Evolutionary conservation across 2,329 filamentous ascomycete species (phyloP), one percentile per base, ranked within the genome.

Genomic region (Aspergillus melleus): DNA sequence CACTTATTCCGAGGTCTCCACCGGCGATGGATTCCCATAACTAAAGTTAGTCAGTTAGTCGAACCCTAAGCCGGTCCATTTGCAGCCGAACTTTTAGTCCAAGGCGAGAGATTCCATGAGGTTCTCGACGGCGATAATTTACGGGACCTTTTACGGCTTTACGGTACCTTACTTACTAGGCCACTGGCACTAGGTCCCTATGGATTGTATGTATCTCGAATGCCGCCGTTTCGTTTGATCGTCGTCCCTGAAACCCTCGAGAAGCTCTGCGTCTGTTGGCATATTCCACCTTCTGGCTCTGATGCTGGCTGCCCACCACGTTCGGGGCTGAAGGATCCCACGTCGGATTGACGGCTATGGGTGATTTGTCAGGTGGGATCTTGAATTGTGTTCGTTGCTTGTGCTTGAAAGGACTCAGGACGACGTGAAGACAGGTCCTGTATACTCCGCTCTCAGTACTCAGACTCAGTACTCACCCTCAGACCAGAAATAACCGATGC

Each of bases 171-270:
- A 24, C 49, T n/a, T n/a, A n/a, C n/a, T n/a, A n/a, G n/a, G n/a
- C n/a, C n/a, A n/a, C n/a, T n/a, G n/a, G n/a, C n/a, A n/a, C n/a
- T n/a, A n/a, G n/a, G n/a, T n/a, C n/a, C n/a, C n/a, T n/a, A n/a
- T n/a, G n/a, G n/a, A n/a, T n/a, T n/a, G n/a, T n/a, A n/a, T n/a
- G n/a, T n/a, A n/a, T n/a, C n/a, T n/a, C n/a, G n/a, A 14, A 42
- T 16, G 12, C n/a, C 39, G 39, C 14, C 39, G 39, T 42, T 16
- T 14, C 14, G 67, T 71, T 74, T 74, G 71, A 74, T 74, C 70
- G 67, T 63, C 71, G 57, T 10, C 32, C 51, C 62, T 72, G 72
- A 74, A 74, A 73, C 71, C 44, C 68, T 73, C 69, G 70, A 71
- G 70, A 73, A 70, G 59, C 62, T 36, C 26, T 55, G 19, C 59